Base-by-base conservation (phyloP, 1,284 basidiomycete species). In the Schizophyllum amplum region DNA sequence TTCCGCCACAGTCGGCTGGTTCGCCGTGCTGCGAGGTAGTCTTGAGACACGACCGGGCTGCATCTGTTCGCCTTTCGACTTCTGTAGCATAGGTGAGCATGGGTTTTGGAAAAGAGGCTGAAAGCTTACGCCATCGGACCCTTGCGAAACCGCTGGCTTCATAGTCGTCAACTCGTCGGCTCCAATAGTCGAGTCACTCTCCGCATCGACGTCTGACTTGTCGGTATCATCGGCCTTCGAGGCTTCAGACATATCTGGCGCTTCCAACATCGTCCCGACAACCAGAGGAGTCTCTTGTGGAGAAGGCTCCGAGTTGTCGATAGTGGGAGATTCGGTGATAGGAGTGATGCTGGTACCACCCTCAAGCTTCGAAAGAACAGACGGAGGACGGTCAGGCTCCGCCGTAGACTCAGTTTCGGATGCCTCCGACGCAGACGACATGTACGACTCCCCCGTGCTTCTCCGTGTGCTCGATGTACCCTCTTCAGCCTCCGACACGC, bases 181-280 rank as follows among this genome's bases (percentile, higher is more conserved):
- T n/a, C 87, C 91, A 57, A 95, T 92, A 0, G 93, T 96, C 9
- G 92, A 94, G 66, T 96, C 93, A 66, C 89, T 94, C 50, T 92
- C 92, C 3, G 78, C 75, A 61, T 85, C 86, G 7, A 42, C 33
- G 7, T 42, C 33, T 9, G 33, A 42, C 33, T 42, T 42, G 60
- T 21, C 48, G 15, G 15, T 3, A 3, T 15, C 48, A 50, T n/a
- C 48, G 15, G 22, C 48, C 22, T 21, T 20, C 20, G 11, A 11
- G 22, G 15, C 22, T 17, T 42, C 33, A 42, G 7, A 9, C 13
- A 17, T 17, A 17, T 42, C 17, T 9, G 33, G 13, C 3, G 33
- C 33, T 42, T 42, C 13, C 11, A 17, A 42, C 17, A 17, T 13
- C 33, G 11, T 17, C 13, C 13, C 33, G 33, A 13, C 33, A 9